Base-by-base conservation (phyloP, 768 basidiomycete species). In the Terana coerulea region DNA sequence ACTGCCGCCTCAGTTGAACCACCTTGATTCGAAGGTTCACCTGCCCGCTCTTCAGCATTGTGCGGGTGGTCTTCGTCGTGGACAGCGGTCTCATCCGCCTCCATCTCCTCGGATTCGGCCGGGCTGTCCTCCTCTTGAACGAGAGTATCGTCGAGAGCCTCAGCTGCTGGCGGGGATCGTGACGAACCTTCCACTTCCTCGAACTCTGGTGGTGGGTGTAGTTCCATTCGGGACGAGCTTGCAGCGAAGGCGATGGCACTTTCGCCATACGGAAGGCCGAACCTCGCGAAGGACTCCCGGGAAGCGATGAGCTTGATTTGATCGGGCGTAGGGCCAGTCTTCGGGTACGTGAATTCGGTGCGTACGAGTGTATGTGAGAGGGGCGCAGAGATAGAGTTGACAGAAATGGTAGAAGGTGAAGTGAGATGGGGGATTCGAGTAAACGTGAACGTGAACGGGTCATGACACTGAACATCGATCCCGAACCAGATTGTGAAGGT, bases 251-350 rank as follows among this genome's bases (percentile, higher is more conserved):
- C 83, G 25, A 86, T 72, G 3, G 88, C 89, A 60, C 84, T 88
- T 10, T 77, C 67, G 0, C 89, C 88, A 59, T 88, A 91, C 19
- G 90, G 90, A 49, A 86, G 70, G 1, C 86, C 87, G 59, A 90
- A 92, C 52, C 77, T 73, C 31, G 76, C 79, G 52, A 91, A 73
- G 3, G 75, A 73, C 59, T 89, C 86, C 39, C 83, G 67, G 1
- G 79, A 83, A 36, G 84, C 80, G 49, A 92, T 84, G 49, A 89
- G 70, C 62, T 77, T 83, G 52, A 92, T 66, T 57, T 80, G 78
- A 35, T 79, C 78, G 0, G 83, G 75, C 6, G 85, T 86, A 3
- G 80, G 80, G 0, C 84, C 85, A 7, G 72, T 57, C 57, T 75
- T 75, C 1, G 86, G 86, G 58, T 81, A 87, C 15, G 77, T 76